Conservation (phyloP, 495 filamentous ascomycete genomes). For the Penicillium roqueforti region DNA sequence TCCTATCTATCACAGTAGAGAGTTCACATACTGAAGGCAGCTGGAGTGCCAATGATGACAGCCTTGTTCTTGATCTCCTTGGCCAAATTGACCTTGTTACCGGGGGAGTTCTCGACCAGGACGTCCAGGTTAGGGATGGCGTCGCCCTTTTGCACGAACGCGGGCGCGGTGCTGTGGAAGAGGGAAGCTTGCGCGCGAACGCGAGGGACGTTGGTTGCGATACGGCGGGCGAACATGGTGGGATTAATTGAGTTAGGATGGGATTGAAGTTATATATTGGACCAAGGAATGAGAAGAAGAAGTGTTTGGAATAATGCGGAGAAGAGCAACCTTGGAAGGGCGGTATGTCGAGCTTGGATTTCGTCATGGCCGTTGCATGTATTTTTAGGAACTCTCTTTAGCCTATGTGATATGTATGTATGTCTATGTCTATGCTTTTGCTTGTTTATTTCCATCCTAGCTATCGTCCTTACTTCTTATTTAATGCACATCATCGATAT, state of each 20-base stretch:
- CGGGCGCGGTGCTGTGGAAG: slow-evolving; percentile 53
- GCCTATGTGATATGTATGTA: not conserved
- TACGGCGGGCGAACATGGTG: slow-evolving; percentile 45
- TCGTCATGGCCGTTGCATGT: slow-evolving; percentile 3
- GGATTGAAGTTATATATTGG: slow-evolving; percentile 1
- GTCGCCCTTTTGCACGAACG: slow-evolving; percentile 57
- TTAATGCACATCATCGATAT: not conserved
- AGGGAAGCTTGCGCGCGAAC: slow-evolving; percentile 34
- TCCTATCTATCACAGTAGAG: not conserved
- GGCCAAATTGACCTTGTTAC: slow-evolving; percentile 82
- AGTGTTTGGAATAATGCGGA: not conserved
- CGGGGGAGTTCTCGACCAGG: slow-evolving; percentile 56
- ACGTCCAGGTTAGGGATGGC: slow-evolving; percentile 59
- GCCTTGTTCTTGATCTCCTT: slow-evolving; percentile 69
- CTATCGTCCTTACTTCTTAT: no score
- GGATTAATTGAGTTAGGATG: not conserved
- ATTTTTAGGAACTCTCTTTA: not conserved
- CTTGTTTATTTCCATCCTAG: not conserved
- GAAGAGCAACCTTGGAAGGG: no score
- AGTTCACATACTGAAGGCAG: slow-evolving; percentile 67
- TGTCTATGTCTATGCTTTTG: not conserved
- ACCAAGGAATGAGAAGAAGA: not conserved
- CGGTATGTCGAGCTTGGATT: slow-evolving; percentile 7
- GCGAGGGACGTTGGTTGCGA: slow-evolving; percentile 35
- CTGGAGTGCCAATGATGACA: slow-evolving; percentile 85